Evolutionary conservation across 192 early-diverging fungal genomes (phyloP).

Genomic region (Gaertneriomyces semiglobifer): DNA sequence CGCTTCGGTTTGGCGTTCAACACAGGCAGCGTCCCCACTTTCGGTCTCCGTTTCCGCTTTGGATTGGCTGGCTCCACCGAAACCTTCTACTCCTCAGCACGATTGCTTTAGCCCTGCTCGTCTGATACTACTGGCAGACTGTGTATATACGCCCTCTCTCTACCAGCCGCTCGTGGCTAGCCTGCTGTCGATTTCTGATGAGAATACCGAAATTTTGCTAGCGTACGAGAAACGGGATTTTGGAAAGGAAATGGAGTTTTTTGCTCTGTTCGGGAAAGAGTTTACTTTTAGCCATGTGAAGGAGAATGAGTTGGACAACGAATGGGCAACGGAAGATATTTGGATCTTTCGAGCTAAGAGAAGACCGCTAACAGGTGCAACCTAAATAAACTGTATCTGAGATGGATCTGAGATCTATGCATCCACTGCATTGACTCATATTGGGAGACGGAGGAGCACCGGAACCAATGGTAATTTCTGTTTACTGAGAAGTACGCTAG

Average conservation of each 20-base stretch:
- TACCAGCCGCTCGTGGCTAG: slow-evolving; percentile 33
- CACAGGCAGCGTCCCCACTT: no score
- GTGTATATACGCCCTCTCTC: slow-evolving; percentile 25
- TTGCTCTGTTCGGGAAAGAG: slow-evolving; percentile 25
- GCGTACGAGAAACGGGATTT: slow-evolving; percentile 45
- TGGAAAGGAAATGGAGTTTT: slow-evolving; percentile 43
- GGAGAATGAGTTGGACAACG: slow-evolving; percentile 31
- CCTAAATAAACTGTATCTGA: no score
- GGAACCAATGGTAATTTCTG: no score
- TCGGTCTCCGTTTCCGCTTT: no score
- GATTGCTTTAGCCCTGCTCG: no score
- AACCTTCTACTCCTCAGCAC: no score
- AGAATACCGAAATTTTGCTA: slow-evolving; percentile 1
- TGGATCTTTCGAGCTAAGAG: slow-evolving; percentile 39
- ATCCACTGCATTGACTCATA: no score
- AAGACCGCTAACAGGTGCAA: neutral
- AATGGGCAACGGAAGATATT: slow-evolving; percentile 38
- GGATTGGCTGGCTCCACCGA: no score
- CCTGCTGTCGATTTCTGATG: slow-evolving; percentile 17
- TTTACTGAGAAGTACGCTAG: no score
- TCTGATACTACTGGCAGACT: slow-evolving; percentile 27
- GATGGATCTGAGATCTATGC: no score
- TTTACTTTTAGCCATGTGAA: slow-evolving; percentile 38
- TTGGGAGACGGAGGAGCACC: no score
- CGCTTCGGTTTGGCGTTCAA: neutral